phyloP scores from a whole-genome alignment of 306 rosid species.

The Dryas alaskensis region DNA sequence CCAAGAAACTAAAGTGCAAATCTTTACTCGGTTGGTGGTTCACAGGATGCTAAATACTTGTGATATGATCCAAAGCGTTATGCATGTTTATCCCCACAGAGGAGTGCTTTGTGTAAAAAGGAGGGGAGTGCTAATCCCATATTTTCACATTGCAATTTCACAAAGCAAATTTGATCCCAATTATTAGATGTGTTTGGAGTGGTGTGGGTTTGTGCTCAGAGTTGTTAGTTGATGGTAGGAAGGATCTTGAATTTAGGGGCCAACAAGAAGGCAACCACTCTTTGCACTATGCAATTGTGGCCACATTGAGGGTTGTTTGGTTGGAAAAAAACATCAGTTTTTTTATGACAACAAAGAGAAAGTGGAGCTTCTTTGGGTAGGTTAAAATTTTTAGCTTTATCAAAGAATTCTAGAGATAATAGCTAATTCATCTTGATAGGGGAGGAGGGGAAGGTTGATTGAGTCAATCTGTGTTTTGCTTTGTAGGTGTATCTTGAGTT shows the following conservation, averaged over 20 bases:
- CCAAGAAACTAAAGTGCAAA: neutral
- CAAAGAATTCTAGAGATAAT: neutral
- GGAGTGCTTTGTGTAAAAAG: neutral
- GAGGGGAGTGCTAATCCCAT: neutral
- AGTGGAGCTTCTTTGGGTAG: neutral
- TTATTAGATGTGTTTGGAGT: neutral
- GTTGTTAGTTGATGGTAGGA: neutral
- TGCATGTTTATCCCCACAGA: too few relatives aligned
- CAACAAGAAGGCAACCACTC: neutral
- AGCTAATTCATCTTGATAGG: neutral
- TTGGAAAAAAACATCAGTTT: neutral
- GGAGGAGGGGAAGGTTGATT: neutral
- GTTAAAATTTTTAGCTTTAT: too few relatives aligned
- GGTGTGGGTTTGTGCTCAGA: neutral
- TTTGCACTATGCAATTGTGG: neutral
- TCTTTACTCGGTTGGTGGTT: neutral
- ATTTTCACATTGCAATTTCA: neutral
- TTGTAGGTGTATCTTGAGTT: too few relatives aligned
- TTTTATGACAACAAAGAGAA: neutral
- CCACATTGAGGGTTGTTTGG: neutral
- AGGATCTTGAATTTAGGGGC: neutral
- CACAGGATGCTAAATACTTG: neutral
- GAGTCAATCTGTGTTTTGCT: neutral
- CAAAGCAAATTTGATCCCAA: neutral
- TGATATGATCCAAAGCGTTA: neutral